Conservation (phyloP, 805 yeast species). For the Teunomyces aglyptinius region DNA sequence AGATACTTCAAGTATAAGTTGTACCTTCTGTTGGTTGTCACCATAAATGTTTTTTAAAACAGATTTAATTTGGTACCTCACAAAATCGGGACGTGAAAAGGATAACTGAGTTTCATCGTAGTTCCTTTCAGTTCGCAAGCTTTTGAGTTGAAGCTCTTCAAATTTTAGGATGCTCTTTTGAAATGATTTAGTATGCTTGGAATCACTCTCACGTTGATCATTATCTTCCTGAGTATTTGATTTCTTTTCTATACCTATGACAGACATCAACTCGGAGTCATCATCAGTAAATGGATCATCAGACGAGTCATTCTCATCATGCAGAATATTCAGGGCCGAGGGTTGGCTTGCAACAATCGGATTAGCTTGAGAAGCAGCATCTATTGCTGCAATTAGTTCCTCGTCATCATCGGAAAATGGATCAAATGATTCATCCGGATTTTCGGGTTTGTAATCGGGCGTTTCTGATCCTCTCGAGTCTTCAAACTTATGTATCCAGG, state of each 20-base stretch:
- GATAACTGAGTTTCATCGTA: slow-evolving; percentile 25
- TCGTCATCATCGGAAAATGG: slow-evolving; percentile 33
- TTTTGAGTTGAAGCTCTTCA: slow-evolving; percentile 6
- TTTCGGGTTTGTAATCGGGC: background rate
- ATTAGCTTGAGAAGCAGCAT: background rate
- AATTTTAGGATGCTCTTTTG: slow-evolving; percentile 7
- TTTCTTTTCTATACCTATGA: slow-evolving; percentile 5
- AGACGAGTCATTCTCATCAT: background rate
- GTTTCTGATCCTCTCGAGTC: slow-evolving; percentile 3
- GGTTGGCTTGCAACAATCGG: background rate
- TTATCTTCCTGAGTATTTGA: slow-evolving; percentile 7
- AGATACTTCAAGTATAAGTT: slow-evolving; percentile 53
- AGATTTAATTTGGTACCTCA: slow-evolving; percentile 44
- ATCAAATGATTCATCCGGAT: slow-evolving; percentile 16
- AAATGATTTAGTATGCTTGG: slow-evolving; percentile 14
- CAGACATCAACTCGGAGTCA: slow-evolving; percentile 6
- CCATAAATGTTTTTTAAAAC: slow-evolving; percentile 32
- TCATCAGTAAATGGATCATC: slow-evolving; percentile 14
- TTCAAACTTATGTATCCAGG: slow-evolving; percentile 34
- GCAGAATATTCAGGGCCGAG: background rate
- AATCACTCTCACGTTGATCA: slow-evolving; percentile 7
- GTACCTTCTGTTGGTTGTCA: slow-evolving; percentile 32
- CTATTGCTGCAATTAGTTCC: slow-evolving; percentile 13
- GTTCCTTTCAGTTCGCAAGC: slow-evolving; percentile 1
- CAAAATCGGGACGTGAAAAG: slow-evolving; percentile 45